phyloP scores from a whole-genome alignment of 169 alveolate species.

The Plasmodium blacklocki region DNA sequence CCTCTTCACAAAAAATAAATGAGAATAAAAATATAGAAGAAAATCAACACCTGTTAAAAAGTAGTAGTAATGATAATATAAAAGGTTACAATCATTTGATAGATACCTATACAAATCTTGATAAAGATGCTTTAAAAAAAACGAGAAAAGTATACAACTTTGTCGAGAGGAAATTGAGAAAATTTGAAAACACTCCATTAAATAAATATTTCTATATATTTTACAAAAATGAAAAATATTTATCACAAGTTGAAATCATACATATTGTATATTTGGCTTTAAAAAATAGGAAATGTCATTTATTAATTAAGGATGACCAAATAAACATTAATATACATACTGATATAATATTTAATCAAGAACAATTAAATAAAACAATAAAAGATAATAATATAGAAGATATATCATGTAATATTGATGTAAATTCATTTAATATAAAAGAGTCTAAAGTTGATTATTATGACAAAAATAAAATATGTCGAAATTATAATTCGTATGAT shows the following conservation, averaged over 20 bases:
- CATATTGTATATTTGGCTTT: constrained; percentile 41
- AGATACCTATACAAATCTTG: background rate
- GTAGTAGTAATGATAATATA: too few relatives aligned
- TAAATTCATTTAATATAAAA: background rate
- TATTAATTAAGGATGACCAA: background rate
- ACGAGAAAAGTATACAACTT: constrained; percentile 37
- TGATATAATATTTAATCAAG: background rate
- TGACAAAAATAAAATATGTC: background rate
- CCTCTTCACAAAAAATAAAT: constrained; percentile 2
- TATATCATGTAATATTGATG: constrained; percentile 29
- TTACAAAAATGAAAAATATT: constrained; percentile 49
- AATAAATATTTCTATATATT: constrained; percentile 52
- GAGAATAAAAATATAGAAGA: constrained; percentile 10
- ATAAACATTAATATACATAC: too few relatives aligned
- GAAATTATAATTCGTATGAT: background rate
- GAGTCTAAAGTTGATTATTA: background rate
- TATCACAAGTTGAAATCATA: constrained; percentile 32
- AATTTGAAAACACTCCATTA: constrained; percentile 34
- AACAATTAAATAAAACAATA: background rate
- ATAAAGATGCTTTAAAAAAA: constrained; percentile 49
- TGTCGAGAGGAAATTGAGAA: constrained; percentile 33
- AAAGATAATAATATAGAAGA: constrained; percentile 2
- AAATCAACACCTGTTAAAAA: too few relatives aligned
- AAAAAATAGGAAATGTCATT: constrained; percentile 31
- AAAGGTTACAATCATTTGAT: too few relatives aligned